Percentiles rank a stretch among this genome's conserved stretches.
Conservation (phyloP, 805 yeast species). For the Yamadazyma akitaensis region DNA sequence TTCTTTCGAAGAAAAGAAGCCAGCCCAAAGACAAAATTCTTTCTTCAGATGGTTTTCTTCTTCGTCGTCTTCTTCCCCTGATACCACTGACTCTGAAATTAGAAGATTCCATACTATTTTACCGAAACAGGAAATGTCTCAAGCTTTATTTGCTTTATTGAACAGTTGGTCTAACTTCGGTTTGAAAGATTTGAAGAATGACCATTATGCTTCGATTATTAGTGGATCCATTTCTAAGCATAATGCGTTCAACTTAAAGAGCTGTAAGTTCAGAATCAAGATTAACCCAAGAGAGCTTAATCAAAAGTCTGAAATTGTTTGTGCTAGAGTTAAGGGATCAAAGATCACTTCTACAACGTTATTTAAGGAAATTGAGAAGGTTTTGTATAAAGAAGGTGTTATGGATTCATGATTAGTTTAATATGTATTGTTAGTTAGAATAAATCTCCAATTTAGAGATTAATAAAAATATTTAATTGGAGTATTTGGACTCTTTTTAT, state of each 20-base stretch:
- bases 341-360: constrained; percentile 57
- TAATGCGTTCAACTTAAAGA: constrained; percentile 59
- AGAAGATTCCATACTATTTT: constrained; percentile 38
- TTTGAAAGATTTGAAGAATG: constrained; percentile 50
- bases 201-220: constrained; percentile 41
- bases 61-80: constrained; percentile 20
- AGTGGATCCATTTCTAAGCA: constrained; percentile 62
- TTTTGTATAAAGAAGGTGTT: constrained; percentile 62
- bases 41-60: constrained; percentile 45
- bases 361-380: constrained; percentile 61
- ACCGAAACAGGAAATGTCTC: constrained; percentile 54
- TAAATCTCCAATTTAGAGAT: not conserved
- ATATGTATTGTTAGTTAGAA: not conserved
- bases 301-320: constrained; percentile 52
- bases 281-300: constrained; percentile 39
- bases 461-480: not conserved
- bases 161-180: constrained; percentile 73
- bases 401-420: constrained; percentile 27
- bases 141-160: constrained; percentile 60
- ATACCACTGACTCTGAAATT: constrained; percentile 24
- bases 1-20: constrained; percentile 26
- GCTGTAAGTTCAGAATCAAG: constrained; percentile 60
- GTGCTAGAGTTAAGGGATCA: constrained; percentile 65
- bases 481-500: too few relatives aligned
- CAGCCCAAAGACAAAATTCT: constrained; percentile 20